These are phyloP conservation scores for Ramaria sp. DNA, from an alignment of 768 basidiomycete species.

Conservation along the genomic window DNA sequence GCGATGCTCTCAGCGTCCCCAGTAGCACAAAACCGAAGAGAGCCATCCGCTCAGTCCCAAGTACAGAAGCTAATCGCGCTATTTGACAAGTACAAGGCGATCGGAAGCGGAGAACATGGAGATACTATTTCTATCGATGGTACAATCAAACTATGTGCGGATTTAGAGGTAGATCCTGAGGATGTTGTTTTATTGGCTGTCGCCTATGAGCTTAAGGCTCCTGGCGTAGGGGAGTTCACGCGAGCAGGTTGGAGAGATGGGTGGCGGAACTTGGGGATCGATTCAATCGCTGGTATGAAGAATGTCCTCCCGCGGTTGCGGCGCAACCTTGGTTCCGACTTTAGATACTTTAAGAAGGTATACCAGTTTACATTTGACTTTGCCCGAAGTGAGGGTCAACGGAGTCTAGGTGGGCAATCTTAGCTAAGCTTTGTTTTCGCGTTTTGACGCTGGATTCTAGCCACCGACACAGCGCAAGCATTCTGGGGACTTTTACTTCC, in stretches of 20 bases:
- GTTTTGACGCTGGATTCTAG: conserved; percentile 23
- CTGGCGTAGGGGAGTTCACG: conserved; percentile 60
- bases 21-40: conserved; percentile 6
- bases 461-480: conserved; percentile 56
- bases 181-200: conserved; percentile 76
- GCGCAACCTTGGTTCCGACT: conserved; percentile 48
- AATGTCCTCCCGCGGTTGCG: conserved; percentile 41
- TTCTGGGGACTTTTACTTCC: conserved; percentile 75
- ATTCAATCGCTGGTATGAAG: conserved; percentile 33
- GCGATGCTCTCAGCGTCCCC: conserved; percentile 18
- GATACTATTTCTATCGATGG: conserved; percentile 62
- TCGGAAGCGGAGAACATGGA: conserved; percentile 42
- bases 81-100: conserved; percentile 62
- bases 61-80: conserved; percentile 43
- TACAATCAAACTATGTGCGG: conserved; percentile 66
- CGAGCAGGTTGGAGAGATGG: conserved; percentile 68
- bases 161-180: conserved; percentile 60
- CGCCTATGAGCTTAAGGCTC: conserved; percentile 73
- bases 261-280: conserved; percentile 63
- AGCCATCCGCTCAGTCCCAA: conserved; percentile 23
- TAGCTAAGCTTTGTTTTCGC: neutral
- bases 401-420: conserved; percentile 54
- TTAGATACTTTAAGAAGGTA: conserved; percentile 62
- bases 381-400: conserved; percentile 61
- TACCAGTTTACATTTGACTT: conserved; percentile 79